These are phyloP conservation scores for Elsinoe perseae DNA, from an alignment of 2,329 filamentous ascomycete species.

Conservation along the genomic window DNA sequence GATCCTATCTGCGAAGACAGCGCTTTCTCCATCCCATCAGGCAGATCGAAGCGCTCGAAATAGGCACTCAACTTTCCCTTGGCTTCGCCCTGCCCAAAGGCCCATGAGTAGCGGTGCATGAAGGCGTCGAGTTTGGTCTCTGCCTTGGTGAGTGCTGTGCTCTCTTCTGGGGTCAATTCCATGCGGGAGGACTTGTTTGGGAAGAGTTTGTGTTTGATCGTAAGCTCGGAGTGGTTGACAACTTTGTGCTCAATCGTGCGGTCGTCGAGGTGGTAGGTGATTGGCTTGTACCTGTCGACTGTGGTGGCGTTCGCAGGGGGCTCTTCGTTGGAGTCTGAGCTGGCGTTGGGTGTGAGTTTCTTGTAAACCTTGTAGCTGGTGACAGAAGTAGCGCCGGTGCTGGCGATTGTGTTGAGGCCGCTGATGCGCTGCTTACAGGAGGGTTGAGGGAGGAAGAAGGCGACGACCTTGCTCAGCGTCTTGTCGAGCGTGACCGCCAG, in stretches of 20 bases:
- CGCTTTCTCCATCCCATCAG: not conserved
- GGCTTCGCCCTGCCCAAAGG: not conserved
- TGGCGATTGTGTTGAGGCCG: not conserved
- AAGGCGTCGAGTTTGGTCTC: not conserved
- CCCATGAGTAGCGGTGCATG: conserved; percentile 6
- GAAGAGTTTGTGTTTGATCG: not conserved
- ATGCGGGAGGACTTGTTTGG: not conserved
- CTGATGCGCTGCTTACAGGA: too few relatives aligned
- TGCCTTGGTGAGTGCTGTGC: not conserved
- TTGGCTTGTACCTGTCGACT: not conserved
- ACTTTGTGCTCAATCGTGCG: not conserved
- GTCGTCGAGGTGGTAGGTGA: not conserved
- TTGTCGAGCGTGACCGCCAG: not conserved
- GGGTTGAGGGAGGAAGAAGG: not conserved
- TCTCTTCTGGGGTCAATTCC: not conserved
- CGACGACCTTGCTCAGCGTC: not conserved
- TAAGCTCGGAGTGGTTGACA: not conserved
- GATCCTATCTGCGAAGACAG: not conserved
- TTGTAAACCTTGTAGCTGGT: too few relatives aligned
- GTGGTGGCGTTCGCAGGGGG: not conserved
- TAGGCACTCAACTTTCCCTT: conserved; percentile 4
- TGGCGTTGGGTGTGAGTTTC: too few relatives aligned
- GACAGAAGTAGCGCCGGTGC: not conserved
- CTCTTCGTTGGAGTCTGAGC: not conserved
- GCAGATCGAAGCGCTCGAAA: not conserved